These are phyloP conservation scores for Epichloe coenophiala DNA, from an alignment of 2,329 filamentous ascomycete genomes.

Conservation along the genomic window DNA sequence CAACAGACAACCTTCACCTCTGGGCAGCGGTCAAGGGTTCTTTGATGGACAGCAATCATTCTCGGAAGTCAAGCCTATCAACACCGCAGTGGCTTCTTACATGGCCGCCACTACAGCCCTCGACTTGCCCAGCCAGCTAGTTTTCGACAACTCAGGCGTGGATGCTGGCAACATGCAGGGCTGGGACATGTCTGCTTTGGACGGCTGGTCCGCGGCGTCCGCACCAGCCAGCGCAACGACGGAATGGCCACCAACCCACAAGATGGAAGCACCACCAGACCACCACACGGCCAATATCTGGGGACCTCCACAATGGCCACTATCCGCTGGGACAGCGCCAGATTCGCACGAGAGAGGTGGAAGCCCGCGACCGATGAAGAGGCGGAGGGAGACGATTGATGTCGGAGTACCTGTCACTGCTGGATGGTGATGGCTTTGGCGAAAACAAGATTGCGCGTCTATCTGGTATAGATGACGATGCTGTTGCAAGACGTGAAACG, in stretches of 20 bases:
- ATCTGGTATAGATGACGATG: not conserved
- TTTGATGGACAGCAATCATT: constrained; percentile 20
- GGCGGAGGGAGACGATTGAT: constrained; percentile 21
- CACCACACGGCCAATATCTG: constrained; percentile 19
- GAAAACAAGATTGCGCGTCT: not conserved
- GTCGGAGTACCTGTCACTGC: constrained; percentile 20
- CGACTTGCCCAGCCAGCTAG: constrained; percentile 19
- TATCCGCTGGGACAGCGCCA: constrained; percentile 15
- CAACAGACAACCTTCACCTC: constrained; percentile 12
- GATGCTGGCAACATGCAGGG: constrained; percentile 18
- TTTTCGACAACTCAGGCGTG: constrained; percentile 21
- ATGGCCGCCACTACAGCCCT: constrained; percentile 16
- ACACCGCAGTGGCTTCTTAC: constrained; percentile 18
- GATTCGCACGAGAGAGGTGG: constrained; percentile 16
- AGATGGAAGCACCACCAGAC: constrained; percentile 15
- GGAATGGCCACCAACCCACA: constrained; percentile 20
- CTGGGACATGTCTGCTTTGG: constrained; percentile 25
- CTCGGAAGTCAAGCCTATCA: constrained; percentile 21
- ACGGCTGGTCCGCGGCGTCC: constrained; percentile 18
- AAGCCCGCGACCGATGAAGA: constrained; percentile 24
- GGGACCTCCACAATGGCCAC: constrained; percentile 22
- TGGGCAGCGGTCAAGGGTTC: constrained; percentile 17
- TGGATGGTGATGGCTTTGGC: constrained; percentile 14
- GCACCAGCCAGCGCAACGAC: constrained; percentile 12
- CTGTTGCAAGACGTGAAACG: not conserved